Percentiles rank a stretch among this genome's conserved stretches.
Conservation (phyloP, 192 early-diverging fungal species). For the Backusella parvicylindrica region DNA sequence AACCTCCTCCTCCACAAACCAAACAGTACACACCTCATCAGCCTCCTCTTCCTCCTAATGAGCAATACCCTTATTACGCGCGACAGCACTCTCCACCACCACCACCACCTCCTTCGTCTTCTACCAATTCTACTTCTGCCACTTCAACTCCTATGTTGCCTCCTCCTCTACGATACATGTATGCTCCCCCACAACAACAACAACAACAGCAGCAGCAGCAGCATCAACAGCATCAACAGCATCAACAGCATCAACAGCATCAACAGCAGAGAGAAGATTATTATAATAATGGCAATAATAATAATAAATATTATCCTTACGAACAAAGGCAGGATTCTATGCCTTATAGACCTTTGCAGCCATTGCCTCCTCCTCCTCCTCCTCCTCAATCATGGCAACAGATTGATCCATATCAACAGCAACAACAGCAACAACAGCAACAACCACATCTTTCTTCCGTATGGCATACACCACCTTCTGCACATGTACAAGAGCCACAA, state of each 20-base stretch:
- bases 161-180: conserved; percentile 2
- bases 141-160: neutral
- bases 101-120: neutral
- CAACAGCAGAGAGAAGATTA: neutral
- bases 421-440: neutral
- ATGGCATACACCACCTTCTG: conserved; percentile 6
- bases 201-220: neutral
- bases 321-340: neutral
- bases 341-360: conserved; percentile 9
- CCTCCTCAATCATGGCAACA: neutral
- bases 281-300: conserved; percentile 9
- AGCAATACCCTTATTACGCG: conserved; percentile 4
- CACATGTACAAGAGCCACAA: neutral
- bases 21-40: conserved; percentile 8
- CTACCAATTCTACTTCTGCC: neutral
- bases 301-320: conserved; percentile 1
- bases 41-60: neutral
- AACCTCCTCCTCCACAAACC: neutral
- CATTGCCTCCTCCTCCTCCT: neutral
- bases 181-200: neutral
- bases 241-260: neutral
- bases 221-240: neutral
- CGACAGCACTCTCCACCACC: conserved; percentile 14
- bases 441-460: neutral
- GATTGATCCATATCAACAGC: conserved; percentile 6